These are phyloP conservation scores for Penicillium corylophilum DNA, from an alignment of 2,329 filamentous ascomycete species.

Conservation along the genomic window DNA sequence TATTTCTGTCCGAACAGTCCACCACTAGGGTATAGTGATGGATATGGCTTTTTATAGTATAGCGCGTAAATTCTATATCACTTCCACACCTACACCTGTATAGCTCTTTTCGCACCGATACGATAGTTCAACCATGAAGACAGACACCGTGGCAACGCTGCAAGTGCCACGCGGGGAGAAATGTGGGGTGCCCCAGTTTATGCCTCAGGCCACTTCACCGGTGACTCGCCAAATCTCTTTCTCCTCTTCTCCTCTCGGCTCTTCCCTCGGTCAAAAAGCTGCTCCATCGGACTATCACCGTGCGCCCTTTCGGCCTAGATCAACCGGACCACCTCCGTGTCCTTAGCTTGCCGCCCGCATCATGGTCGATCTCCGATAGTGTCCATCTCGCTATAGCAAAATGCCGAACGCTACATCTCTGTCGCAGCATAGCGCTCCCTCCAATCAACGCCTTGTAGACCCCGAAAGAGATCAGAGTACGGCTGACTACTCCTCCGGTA, in stretches of 20 bases:
- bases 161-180: slow-evolving; percentile 13
- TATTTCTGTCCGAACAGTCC: neutral
- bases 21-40: too few species aligned
- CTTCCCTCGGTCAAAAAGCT: slow-evolving; percentile 10
- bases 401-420: slow-evolving; percentile 34
- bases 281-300: slow-evolving; percentile 17
- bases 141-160: too few species aligned
- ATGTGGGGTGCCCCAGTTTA: slow-evolving; percentile 25
- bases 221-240: slow-evolving; percentile 3
- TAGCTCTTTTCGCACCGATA: too few species aligned
- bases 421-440: slow-evolving; percentile 23
- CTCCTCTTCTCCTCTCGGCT: slow-evolving; percentile 3
- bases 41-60: too few species aligned
- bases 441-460: slow-evolving; percentile 22
- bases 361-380: slow-evolving; percentile 25
- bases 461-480: slow-evolving; percentile 32
- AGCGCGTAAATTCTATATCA: too few species aligned
- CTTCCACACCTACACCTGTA: too few species aligned
- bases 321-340: neutral
- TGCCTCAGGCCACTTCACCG: slow-evolving; percentile 17
- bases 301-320: neutral
- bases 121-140: too few species aligned
- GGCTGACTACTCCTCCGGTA: slow-evolving; percentile 36
- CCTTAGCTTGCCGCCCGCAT: neutral
- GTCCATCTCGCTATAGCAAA: slow-evolving; percentile 31